These are phyloP conservation scores for Metarhizium anisopliae DNA, from an alignment of 2,329 filamentous ascomycete genomes.

Conservation along the genomic window DNA sequence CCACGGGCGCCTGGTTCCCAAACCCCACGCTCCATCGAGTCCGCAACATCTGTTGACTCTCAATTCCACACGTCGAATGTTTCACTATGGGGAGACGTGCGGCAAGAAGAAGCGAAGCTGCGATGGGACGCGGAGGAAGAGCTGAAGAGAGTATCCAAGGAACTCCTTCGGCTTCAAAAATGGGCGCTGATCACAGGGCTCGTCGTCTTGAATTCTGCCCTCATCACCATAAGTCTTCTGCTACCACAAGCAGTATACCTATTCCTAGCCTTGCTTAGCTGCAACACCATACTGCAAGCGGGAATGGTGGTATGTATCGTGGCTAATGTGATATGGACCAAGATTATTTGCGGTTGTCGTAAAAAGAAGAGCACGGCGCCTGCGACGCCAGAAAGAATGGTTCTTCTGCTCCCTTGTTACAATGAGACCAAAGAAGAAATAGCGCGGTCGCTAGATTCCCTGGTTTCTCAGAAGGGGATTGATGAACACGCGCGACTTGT, in stretches of 20 bases:
- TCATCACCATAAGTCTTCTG: constrained; percentile 27
- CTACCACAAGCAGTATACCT: constrained; percentile 33
- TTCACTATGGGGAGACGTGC: constrained; percentile 26
- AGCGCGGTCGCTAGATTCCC: constrained; percentile 33
- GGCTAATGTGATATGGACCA: constrained; percentile 20
- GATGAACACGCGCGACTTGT: constrained; percentile 32
- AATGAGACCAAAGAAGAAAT: constrained; percentile 38
- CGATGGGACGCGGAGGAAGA: constrained; percentile 31
- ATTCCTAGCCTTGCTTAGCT: constrained; percentile 36
- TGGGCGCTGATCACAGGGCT: constrained; percentile 29
- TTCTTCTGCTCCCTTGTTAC: constrained; percentile 39
- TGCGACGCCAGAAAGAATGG: constrained; percentile 32
- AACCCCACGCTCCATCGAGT: constrained; percentile 19
- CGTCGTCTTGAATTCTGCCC: constrained; percentile 21
- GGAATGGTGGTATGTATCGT: constrained; percentile 32
- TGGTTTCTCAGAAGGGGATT: constrained; percentile 34
- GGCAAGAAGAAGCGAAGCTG: constrained; percentile 29
- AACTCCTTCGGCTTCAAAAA: constrained; percentile 28
- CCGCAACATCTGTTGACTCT: constrained; percentile 8
- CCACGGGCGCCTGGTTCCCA: constrained; percentile 13
- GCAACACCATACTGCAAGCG: constrained; percentile 33
- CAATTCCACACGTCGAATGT: constrained; percentile 23
- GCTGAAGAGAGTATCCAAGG: constrained; percentile 28
- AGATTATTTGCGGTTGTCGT: constrained; percentile 19
- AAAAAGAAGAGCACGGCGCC: constrained; percentile 23